Evolutionary conservation across 2,329 filamentous ascomycete genomes (phyloP).

Genomic region (Penicillium sp.): DNA sequence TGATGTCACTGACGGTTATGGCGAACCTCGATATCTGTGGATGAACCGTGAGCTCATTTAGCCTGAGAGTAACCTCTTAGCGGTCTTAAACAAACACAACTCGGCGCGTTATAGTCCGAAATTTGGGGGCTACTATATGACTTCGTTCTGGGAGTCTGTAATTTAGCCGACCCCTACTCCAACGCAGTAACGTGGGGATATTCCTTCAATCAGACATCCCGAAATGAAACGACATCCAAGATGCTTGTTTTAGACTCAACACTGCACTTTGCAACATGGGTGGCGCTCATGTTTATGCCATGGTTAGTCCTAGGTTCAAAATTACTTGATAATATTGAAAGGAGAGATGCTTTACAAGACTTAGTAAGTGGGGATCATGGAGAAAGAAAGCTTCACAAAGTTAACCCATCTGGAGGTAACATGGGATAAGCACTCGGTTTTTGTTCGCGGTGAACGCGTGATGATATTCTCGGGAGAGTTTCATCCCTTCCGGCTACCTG

Average conservation of each 20-base stretch:
- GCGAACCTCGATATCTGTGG: slow-evolving; percentile 8
- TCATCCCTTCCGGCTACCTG: slow-evolving; percentile 69
- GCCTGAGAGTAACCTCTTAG: not conserved
- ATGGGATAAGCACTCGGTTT: slow-evolving; percentile 25
- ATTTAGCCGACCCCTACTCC: slow-evolving; percentile 11
- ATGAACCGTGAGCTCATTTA: slow-evolving; percentile 11
- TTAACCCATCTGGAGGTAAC: slow-evolving; percentile 13
- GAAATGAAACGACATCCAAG: not conserved
- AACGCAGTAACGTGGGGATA: slow-evolving; percentile 4
- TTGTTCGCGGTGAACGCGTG: slow-evolving; percentile 68
- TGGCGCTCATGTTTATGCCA: not conserved
- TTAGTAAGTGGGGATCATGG: not conserved
- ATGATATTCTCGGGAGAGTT: slow-evolving; percentile 75
- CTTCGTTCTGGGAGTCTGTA: not conserved
- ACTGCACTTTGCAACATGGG: not conserved
- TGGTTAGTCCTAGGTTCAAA: not conserved
- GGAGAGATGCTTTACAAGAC: not conserved
- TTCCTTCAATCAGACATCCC: slow-evolving; percentile 17
- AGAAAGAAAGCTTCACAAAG: not conserved
- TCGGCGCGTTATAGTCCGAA: not conserved
- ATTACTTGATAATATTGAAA: not conserved
- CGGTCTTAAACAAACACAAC: not conserved
- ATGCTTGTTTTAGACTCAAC: not conserved
- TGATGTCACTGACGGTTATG: slow-evolving; percentile 28
- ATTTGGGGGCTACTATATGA: not conserved